Base-by-base conservation (phyloP, 78 protist genomes). In the Dictyostelium capitatum region DNA sequence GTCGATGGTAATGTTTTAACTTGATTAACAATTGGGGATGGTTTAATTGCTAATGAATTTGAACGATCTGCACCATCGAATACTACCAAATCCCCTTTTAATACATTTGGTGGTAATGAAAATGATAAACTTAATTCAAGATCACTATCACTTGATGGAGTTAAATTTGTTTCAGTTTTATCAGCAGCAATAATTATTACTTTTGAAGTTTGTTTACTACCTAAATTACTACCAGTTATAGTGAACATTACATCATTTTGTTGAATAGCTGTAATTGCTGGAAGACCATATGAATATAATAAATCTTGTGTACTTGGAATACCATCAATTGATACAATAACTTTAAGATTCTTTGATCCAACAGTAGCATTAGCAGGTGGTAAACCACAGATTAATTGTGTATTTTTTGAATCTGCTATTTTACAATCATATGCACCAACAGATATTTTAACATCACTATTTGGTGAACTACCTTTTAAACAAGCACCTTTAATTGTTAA, bases 291-390 rank as follows among this genome's bases (percentile, higher is more conserved):
- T 3, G 32, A 23, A 17, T 62, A 62, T 25, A 62, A 25, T 10
- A 62, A 62, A 10, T 62, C 37, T 11, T 62, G 23, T 30, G 70
- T 62, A 5, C 14, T 62, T 62, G 23, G 11, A 62, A 62, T 62
- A 4, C 70, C 70, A 62, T 62, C 70, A 1, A 62, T 62, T 8
- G 70, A 25, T 11, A 62, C 6, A 10, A 62, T 5, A 62, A 62
- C 70, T 62, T 62, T 62, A n/a, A 62, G 70, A 62, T 62, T 23
- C 19, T 62, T 62, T 62, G 70, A n/a, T 25, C 70, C 70, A 25
- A 11, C 23, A 4, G 23, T 17, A 25, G 3, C 10, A 0, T 30
- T 23, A 62, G 70, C 32, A 11, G 70, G 70, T 62, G 70, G 70
- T 10, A 62, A 3, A 25, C 10, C 8, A 23, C 70, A 62, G 20